phyloP scores from a whole-genome alignment of 352 stramenopile genomes.

The Globisporangium rhizosaccharum region DNA sequence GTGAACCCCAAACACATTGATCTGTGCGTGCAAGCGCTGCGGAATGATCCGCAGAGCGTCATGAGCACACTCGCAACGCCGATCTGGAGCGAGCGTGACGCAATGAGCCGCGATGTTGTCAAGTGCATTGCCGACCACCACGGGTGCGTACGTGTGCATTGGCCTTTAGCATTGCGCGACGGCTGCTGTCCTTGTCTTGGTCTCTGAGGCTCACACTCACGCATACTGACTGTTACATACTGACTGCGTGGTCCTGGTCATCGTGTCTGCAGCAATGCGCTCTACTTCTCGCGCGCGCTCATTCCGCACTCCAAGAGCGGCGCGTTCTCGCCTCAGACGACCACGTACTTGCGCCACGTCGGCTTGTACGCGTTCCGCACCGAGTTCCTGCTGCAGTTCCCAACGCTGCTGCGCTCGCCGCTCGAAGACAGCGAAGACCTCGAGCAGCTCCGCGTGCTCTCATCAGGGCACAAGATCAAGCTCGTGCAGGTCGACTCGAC shows the following conservation, averaged over 20 bases:
- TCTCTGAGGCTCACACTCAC: not conserved
- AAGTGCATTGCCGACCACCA: slow-evolving; percentile 68
- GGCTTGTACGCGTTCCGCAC: slow-evolving; percentile 78
- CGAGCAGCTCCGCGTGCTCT: slow-evolving; percentile 82
- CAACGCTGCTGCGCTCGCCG: slow-evolving; percentile 39
- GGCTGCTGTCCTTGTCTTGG: not conserved
- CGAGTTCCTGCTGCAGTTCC: slow-evolving; percentile 68
- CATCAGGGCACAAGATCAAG: slow-evolving; percentile 65
- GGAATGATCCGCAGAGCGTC: slow-evolving; percentile 36
- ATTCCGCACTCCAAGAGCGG: slow-evolving; percentile 73
- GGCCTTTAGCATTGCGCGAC: not conserved
- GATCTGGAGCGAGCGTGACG: slow-evolving; percentile 49
- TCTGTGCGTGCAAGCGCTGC: slow-evolving; percentile 51
- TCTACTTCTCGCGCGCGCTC: slow-evolving; percentile 83
- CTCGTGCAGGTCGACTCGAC: slow-evolving; percentile 57
- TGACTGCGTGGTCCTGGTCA: not conserved
- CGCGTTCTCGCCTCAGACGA: slow-evolving; percentile 37
- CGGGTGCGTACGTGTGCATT: slow-evolving; percentile 23
- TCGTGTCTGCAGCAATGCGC: slow-evolving; percentile 39
- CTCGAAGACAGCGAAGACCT: slow-evolving; percentile 72
- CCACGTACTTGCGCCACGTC: slow-evolving; percentile 66
- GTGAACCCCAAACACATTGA: slow-evolving; percentile 80
- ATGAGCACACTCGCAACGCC: slow-evolving; percentile 79
- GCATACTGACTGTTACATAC: not conserved
- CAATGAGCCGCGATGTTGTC: slow-evolving; percentile 58